Conservation (phyloP, 2,329 filamentous ascomycete species). For the Pyrenophora tritici-repentis region DNA sequence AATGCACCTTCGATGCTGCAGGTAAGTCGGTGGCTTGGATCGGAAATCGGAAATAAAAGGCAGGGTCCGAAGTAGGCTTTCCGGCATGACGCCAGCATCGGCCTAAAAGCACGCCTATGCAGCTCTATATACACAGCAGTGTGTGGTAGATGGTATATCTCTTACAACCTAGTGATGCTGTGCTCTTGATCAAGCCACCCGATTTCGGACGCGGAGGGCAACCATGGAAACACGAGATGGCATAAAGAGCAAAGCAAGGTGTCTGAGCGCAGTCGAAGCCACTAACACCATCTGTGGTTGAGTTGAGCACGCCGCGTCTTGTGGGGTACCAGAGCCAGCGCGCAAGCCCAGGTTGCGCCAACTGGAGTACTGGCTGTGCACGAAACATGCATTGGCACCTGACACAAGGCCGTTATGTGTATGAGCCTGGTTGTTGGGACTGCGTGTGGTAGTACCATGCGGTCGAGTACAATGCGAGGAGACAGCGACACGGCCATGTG, state of each 20-base stretch:
- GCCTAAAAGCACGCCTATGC: constrained; percentile 10
- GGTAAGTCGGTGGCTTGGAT: constrained; percentile 30
- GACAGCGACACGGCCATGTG: constrained; percentile 34
- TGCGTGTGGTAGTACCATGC: constrained; percentile 35
- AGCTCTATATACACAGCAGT: constrained; percentile 28
- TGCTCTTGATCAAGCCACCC: constrained; percentile 24
- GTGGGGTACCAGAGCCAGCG: no score
- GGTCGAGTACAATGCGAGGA: constrained; percentile 20
- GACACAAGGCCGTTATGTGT: constrained; percentile 38
- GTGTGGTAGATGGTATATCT: constrained; percentile 11
- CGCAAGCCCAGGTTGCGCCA: constrained; percentile 1
- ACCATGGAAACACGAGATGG: no score
- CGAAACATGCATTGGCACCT: constrained; percentile 39
- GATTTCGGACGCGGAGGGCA: no score
- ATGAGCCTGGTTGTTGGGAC: constrained; percentile 43
- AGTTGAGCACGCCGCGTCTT: no score
- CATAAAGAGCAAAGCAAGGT: no score
- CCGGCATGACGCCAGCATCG: constrained; percentile 8
- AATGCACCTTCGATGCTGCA: constrained; percentile 29
- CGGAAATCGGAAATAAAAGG: constrained; percentile 9
- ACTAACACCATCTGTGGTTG: no score
- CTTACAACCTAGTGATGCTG: constrained; percentile 23
- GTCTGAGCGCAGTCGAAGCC: no score
- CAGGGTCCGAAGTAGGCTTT: no score
- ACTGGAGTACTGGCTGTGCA: constrained; percentile 16